These are phyloP conservation scores for Hippophae rhamnoides DNA, from an alignment of 306 rosid genomes.

Conservation along the genomic window DNA sequence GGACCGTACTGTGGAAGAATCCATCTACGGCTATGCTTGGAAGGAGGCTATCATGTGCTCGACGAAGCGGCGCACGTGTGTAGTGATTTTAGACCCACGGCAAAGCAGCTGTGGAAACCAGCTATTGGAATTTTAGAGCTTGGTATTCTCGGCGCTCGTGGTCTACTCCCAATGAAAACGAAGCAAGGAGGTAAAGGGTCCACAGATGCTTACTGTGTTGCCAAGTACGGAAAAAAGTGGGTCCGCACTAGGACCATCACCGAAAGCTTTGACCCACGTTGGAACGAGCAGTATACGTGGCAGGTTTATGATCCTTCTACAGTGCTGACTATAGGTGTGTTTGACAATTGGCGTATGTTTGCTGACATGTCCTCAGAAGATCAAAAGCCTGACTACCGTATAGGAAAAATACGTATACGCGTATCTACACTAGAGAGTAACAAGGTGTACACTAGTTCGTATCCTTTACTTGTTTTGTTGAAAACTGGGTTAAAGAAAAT, in stretches of 20 bases:
- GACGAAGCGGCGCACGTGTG: slow-evolving; percentile 98
- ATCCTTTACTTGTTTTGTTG: slow-evolving; percentile 48
- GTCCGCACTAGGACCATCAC: slow-evolving; percentile 49
- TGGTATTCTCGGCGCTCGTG: slow-evolving; percentile 84
- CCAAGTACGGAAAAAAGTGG: slow-evolving; percentile 57
- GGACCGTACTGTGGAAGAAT: slow-evolving; percentile 68
- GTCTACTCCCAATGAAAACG: slow-evolving; percentile 57
- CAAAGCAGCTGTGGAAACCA: slow-evolving; percentile 86
- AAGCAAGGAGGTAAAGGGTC: slow-evolving; percentile 35
- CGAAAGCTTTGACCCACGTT: slow-evolving; percentile 49
- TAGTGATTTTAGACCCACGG: slow-evolving; percentile 89
- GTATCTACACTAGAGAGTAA: slow-evolving; percentile 84
- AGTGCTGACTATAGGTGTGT: slow-evolving; percentile 42
- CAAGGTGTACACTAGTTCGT: slow-evolving; percentile 62
- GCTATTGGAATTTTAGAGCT: slow-evolving; percentile 75
- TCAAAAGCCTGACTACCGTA: slow-evolving; percentile 24
- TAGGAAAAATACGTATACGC: slow-evolving; percentile 77
- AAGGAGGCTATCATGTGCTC: slow-evolving; percentile 95
- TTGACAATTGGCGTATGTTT: slow-evolving; percentile 47
- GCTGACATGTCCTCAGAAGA: slow-evolving; percentile 21
- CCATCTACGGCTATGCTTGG: slow-evolving; percentile 67
- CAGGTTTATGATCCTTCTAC: slow-evolving; percentile 51
- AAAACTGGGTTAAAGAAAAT: slow-evolving; percentile 70
- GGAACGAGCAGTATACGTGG: slow-evolving; percentile 70
- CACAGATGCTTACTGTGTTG: slow-evolving; percentile 54